phyloP scores from a whole-genome alignment of 2,329 filamentous ascomycete genomes.

The Diaporthe humulicola region DNA sequence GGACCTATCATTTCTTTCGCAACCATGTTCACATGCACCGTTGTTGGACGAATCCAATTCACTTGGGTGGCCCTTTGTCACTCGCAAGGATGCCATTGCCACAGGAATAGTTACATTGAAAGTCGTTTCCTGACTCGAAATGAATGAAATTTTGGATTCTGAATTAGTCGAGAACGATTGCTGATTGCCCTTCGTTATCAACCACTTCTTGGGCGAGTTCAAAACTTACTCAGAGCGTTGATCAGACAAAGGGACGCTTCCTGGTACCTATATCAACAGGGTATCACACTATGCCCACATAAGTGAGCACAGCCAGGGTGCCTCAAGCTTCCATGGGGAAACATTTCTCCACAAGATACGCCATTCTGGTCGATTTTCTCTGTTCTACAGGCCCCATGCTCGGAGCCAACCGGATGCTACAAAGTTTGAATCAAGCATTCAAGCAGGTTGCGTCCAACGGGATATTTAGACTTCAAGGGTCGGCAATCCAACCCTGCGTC shows the following conservation, averaged over 20 bases:
- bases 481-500: neutral
- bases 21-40: neutral
- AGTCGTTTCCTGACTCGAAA: neutral
- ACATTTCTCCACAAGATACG: neutral
- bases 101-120: neutral
- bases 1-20: neutral
- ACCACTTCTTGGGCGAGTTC: neutral
- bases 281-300: neutral
- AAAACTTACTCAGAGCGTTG: neutral
- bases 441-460: neutral
- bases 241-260: neutral
- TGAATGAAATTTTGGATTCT: neutral
- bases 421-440: neutral
- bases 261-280: neutral
- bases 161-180: neutral
- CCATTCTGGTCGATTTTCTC: neutral
- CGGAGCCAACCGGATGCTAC: neutral
- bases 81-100: neutral
- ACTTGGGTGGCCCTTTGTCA: neutral
- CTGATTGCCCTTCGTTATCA: neutral
- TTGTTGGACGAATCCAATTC: neutral
- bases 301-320: neutral
- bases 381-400: neutral
- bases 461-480: neutral
- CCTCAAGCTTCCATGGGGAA: too few relatives aligned